phyloP scores from a whole-genome alignment of 2,329 filamentous ascomycete genomes.

The Penicillium sp. region DNA sequence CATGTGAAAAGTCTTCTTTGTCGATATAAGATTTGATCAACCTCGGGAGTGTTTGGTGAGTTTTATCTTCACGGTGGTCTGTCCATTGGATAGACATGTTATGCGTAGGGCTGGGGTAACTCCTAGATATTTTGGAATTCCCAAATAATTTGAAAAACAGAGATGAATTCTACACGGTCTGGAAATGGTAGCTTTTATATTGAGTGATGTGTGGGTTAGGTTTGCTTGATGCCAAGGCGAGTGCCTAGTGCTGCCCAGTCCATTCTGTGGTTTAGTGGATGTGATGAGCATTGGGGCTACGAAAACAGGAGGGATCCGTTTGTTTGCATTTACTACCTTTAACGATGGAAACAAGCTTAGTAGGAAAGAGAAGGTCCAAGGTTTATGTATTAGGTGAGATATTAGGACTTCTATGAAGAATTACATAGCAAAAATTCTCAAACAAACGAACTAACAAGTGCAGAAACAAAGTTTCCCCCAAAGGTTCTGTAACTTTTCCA shows the following conservation, averaged over 20 bases:
- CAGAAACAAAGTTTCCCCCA: conserved; percentile 15
- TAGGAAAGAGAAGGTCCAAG: not conserved
- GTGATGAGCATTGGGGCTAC: too few species aligned
- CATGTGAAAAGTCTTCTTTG: not conserved
- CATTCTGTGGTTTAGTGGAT: not conserved
- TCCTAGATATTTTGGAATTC: not conserved
- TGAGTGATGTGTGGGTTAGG: not conserved
- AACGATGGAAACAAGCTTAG: too few species aligned
- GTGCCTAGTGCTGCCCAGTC: not conserved
- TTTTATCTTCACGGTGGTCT: not conserved
- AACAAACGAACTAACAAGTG: conserved; percentile 14
- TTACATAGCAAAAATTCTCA: conserved; percentile 11
- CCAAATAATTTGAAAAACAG: too few species aligned
- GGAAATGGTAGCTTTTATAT: not conserved
- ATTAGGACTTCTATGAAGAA: conserved; percentile 9
- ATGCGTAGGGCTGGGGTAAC: not conserved
- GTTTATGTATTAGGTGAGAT: conserved; percentile 20
- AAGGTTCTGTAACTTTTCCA: conserved; percentile 12
- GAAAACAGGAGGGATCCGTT: too few species aligned
- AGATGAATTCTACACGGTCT: not conserved
- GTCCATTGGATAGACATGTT: not conserved
- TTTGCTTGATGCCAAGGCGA: not conserved
- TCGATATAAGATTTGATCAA: not conserved
- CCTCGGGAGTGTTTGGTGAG: not conserved
- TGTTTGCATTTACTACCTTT: too few species aligned